phyloP scores from a whole-genome alignment of 306 rosid species.

The Pterocarpus macrocarpus region DNA sequence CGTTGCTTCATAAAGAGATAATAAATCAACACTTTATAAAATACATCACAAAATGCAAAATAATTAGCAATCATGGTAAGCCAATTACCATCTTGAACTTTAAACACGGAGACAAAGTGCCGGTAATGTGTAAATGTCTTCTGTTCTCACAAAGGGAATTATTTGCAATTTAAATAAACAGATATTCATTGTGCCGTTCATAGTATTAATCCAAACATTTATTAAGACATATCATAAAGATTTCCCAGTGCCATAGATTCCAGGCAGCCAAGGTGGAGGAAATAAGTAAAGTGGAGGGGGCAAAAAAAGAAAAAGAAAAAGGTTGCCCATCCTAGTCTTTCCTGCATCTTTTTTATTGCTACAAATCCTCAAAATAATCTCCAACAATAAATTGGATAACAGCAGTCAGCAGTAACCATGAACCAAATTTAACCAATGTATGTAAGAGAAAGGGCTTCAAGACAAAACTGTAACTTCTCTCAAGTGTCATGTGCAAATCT shows the following conservation, averaged over 20 bases:
- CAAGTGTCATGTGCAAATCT: conserved; percentile 11
- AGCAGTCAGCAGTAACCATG: neutral
- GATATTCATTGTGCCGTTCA: neutral
- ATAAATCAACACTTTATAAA: conserved; percentile 24
- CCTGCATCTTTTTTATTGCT: neutral
- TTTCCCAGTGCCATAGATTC: conserved; percentile 21
- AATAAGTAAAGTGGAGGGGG: neutral
- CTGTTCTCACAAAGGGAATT: neutral
- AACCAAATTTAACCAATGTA: conserved; percentile 22
- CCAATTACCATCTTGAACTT: conserved; percentile 23
- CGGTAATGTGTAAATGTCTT: conserved; percentile 8
- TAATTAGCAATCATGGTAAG: neutral
- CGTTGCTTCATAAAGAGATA: conserved; percentile 21
- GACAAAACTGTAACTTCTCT: neutral
- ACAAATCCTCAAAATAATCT: conserved; percentile 13
- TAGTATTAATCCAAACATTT: conserved; percentile 18
- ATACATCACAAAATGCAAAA: conserved; percentile 19
- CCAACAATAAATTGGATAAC: conserved; percentile 12
- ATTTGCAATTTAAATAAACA: conserved; percentile 18
- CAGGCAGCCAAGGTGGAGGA: neutral
- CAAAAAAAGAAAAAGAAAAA: neutral
- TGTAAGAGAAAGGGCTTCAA: neutral
- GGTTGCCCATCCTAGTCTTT: conserved; percentile 23
- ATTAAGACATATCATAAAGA: neutral
- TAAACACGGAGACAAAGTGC: conserved; percentile 9